These are phyloP conservation scores for Kockiozyma suomiensis DNA, from an alignment of 805 yeast species.

Conservation along the genomic window DNA sequence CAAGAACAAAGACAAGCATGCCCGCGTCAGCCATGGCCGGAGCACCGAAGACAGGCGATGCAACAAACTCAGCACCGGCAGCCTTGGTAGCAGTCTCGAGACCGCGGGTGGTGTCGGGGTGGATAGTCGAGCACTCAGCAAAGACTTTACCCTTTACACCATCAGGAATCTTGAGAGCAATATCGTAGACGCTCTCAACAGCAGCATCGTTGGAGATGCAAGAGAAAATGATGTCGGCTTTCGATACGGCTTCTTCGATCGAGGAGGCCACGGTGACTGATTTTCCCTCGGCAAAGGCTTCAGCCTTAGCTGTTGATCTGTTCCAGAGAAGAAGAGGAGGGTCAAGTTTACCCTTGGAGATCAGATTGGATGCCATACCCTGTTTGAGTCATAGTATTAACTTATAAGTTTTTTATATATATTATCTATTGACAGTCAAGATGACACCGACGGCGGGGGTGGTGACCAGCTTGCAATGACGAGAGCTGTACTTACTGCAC, in stretches of 20 bases:
- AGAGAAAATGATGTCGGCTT: conserved; percentile 34
- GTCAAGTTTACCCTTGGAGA: conserved; percentile 28
- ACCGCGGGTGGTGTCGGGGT: conserved; percentile 37
- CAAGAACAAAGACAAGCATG: conserved; percentile 35
- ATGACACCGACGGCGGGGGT: background rate
- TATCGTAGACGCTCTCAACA: conserved; percentile 20
- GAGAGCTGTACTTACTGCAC: conserved; percentile 18
- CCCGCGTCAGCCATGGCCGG: conserved; percentile 38
- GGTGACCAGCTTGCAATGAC: background rate
- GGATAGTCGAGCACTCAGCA: conserved; percentile 39
- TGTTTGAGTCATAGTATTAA: background rate
- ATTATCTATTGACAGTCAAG: background rate
- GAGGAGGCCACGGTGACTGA: conserved; percentile 16
- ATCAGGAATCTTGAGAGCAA: conserved; percentile 25
- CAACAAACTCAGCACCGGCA: conserved; percentile 36
- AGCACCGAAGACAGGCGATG: conserved; percentile 41
- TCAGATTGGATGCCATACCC: conserved; percentile 34
- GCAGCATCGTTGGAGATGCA: conserved; percentile 34
- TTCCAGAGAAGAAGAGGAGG: conserved; percentile 33
- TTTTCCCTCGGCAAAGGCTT: conserved; percentile 23
- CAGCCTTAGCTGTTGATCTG: conserved; percentile 22
- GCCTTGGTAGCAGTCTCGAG: conserved; percentile 17
- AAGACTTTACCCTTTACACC: conserved; percentile 35
- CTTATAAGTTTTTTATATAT: background rate
- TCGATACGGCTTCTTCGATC: conserved; percentile 29